phyloP scores from a whole-genome alignment of 345 rosid genomes.

The Lagerstroemia speciosa region DNA sequence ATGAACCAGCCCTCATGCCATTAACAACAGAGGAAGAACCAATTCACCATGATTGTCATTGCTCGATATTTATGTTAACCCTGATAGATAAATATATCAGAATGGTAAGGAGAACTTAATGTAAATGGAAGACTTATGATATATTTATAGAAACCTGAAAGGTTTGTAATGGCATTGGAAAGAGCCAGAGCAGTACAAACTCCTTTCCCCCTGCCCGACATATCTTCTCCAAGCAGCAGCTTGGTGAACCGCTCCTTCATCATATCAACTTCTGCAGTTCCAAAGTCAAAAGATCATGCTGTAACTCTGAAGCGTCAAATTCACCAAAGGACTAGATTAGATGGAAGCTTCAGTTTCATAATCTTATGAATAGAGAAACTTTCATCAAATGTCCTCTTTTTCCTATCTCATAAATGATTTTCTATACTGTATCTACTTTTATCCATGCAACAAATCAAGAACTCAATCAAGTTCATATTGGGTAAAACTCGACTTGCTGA shows the following conservation, averaged over 20 bases:
- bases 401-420: no score
- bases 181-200: constrained; percentile 97
- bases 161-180: constrained; percentile 97
- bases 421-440: neutral
- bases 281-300: neutral
- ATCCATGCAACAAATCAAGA: neutral
- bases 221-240: constrained; percentile 91
- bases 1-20: neutral
- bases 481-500: no score
- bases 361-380: no score
- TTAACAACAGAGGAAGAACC: neutral
- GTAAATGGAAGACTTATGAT: neutral
- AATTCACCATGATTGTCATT: neutral
- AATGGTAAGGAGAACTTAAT: neutral
- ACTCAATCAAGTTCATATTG: neutral
- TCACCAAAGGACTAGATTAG: neutral
- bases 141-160: constrained; percentile 48
- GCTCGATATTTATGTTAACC: neutral
- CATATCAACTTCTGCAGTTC: constrained; percentile 62
- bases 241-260: constrained; percentile 98
- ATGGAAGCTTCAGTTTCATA: no score
- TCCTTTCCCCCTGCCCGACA: constrained; percentile 99
- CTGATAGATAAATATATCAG: neutral
- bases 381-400: no score
- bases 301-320: neutral